Base-by-base conservation (phyloP, 768 basidiomycete genomes). In the Paxillus rubicundulus region DNA sequence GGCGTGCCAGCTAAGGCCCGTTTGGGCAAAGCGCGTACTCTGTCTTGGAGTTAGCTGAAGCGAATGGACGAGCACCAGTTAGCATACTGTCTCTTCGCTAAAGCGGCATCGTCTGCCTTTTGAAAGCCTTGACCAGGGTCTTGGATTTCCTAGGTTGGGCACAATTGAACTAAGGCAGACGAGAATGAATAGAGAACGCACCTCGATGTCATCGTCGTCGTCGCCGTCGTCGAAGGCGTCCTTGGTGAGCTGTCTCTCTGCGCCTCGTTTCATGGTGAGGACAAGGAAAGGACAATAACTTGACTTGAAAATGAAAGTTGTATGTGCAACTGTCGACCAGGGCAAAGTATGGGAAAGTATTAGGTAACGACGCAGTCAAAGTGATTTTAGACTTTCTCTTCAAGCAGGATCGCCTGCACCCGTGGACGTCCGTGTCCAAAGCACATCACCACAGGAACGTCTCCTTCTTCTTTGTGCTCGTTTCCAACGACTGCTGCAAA, bases 241-340 rank as follows among this genome's bases (percentile, higher is more conserved):
- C 60, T 82, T 88, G 10, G 77, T 74, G 32, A 92, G 63, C 60
- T 92, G 86, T 54, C 71, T 80, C 47, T 90, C 89, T 65, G 89
- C 89, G 50, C 76, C 79, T 66, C 89, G 81, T 70, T 91, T 91
- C 86, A 89, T 85, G 60, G 44, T 65, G 54, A 41, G 33, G 34
- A 43, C 33, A 27, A 40, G 27, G 41, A 36, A 50, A 52, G 39
- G 47, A 45, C 39, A 47, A 50, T 17, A n/a, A 18, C 16, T 4
- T 28, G 3, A 39, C 41, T 28, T 20, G 36, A 36, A 16, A n/a
- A n/a, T 9, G 24, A 18, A 24, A 24, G 24, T 21, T 27, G 24
- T 24, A 24, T 24, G 24, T 24, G 6, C 21, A 24, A 24, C 38
- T 32, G 41, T 40, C 14, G 24, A 30, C 17, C 18, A 24, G 20